Conservation (phyloP, 2,329 filamentous ascomycete species). For the Ascochyta viciae-villosae region DNA sequence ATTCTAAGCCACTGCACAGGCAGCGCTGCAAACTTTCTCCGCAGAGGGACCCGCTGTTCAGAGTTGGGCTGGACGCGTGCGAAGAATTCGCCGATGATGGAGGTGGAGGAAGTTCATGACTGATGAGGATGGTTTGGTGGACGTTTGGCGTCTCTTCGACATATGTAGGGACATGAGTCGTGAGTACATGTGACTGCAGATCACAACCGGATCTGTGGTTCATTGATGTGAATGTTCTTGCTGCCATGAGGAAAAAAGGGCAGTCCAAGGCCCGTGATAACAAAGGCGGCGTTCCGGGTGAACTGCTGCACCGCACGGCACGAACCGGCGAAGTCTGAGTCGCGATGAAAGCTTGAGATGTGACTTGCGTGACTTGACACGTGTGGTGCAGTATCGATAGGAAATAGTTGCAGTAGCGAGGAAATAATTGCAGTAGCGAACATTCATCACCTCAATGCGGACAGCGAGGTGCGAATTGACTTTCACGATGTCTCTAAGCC, state of each 20-base stretch:
- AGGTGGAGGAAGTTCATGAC: background rate
- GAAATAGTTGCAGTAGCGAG: constrained; percentile 3
- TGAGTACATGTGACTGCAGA: constrained; percentile 1
- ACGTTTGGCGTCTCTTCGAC: constrained; percentile 2
- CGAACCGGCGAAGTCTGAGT: constrained; percentile 12
- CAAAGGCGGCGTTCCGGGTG: background rate
- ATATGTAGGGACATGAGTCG: constrained; percentile 1
- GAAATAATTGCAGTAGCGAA: constrained; percentile 2
- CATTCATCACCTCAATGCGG: constrained; percentile 1
- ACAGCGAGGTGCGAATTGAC: constrained; percentile 3
- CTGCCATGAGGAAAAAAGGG: background rate
- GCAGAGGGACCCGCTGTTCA: background rate
- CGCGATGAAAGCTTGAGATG: constrained; percentile 10
- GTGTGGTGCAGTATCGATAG: constrained; percentile 10
- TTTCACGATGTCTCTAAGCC: background rate
- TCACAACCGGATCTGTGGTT: background rate
- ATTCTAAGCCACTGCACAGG: background rate
- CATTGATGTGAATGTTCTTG: background rate
- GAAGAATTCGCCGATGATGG: background rate
- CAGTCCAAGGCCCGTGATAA: constrained; percentile 1
- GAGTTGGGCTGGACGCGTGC: background rate
- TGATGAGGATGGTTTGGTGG: background rate
- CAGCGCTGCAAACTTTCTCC: background rate
- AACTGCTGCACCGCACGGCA: constrained; percentile 9
- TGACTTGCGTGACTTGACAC: constrained; percentile 2